Conservation (phyloP, 495 filamentous ascomycete species). For the Podospora pseudoanserina region DNA sequence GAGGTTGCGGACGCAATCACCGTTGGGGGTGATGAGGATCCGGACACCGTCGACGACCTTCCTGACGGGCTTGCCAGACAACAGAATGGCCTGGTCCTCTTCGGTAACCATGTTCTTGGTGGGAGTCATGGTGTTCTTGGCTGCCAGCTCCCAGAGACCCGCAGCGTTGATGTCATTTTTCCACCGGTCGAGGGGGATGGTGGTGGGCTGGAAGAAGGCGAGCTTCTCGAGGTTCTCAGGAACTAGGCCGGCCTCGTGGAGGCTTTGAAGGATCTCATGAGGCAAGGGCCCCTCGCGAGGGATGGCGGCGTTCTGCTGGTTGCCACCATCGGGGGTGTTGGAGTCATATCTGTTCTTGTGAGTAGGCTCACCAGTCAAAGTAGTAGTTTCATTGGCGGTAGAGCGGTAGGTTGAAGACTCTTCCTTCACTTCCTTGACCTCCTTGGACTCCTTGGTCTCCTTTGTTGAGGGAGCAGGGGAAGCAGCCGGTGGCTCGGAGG, state of each 20-base stretch:
- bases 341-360: slow-evolving; percentile 17
- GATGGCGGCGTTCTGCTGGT: slow-evolving; percentile 8
- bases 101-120: slow-evolving; percentile 49
- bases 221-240: slow-evolving; percentile 29
- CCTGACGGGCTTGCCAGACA: slow-evolving; percentile 47
- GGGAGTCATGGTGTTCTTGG: slow-evolving; percentile 28
- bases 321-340: slow-evolving; percentile 14
- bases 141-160: slow-evolving; percentile 10
- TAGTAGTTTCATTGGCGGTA: slow-evolving; percentile 34
- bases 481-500: slow-evolving; percentile 30
- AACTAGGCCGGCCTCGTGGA: slow-evolving; percentile 26
- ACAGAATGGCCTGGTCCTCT: slow-evolving; percentile 47
- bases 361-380: slow-evolving; percentile 28
- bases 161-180: slow-evolving; percentile 18
- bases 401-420: slow-evolving; percentile 33
- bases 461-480: slow-evolving; percentile 33
- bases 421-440: slow-evolving; percentile 33
- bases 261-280: slow-evolving; percentile 33
- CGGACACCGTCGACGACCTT: slow-evolving; percentile 49
- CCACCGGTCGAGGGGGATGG: slow-evolving; percentile 20
- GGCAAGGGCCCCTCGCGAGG: slow-evolving; percentile 34
- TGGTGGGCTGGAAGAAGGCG: slow-evolving; percentile 35
- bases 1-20: slow-evolving; percentile 72
- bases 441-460: slow-evolving; percentile 26
- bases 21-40: slow-evolving; percentile 73